Conservation (phyloP, 2,329 filamentous ascomycete genomes). For the Ceratocystis papillata region DNA sequence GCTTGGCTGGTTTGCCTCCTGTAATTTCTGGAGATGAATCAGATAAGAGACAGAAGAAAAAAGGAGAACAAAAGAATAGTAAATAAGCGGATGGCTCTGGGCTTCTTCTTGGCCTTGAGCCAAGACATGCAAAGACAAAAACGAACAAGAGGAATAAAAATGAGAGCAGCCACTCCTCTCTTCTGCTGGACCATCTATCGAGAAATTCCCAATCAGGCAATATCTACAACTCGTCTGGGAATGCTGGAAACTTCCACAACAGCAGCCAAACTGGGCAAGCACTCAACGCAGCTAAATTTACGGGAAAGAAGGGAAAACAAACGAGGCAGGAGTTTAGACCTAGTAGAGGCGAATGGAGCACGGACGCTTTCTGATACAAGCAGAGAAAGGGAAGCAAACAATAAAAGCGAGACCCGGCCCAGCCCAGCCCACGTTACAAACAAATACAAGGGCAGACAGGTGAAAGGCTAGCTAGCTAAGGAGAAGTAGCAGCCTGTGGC, state of each 20-base stretch:
- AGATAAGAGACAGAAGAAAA: not conserved
- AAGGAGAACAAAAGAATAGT: not conserved
- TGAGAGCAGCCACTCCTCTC: not conserved
- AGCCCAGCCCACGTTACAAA: not conserved
- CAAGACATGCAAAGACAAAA: not conserved
- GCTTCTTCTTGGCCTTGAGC: not conserved
- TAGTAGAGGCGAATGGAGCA: not conserved
- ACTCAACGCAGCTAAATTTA: not conserved
- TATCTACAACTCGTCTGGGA: not conserved
- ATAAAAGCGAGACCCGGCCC: not conserved
- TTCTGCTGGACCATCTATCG: not conserved
- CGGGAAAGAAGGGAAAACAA: not conserved
- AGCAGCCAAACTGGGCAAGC: not conserved
- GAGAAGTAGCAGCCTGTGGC: too few relatives aligned
- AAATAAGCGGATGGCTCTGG: not conserved
- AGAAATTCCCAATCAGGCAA: slow-evolving; percentile 5
- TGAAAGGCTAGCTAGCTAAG: too few relatives aligned
- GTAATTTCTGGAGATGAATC: not conserved
- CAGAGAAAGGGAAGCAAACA: slow-evolving; percentile 7
- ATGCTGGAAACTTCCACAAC: not conserved
- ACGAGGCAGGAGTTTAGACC: not conserved
- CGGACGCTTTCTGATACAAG: slow-evolving; percentile 13
- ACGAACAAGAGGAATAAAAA: not conserved
- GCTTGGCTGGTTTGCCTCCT: not conserved
- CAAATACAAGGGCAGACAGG: too few relatives aligned